Conservation (phyloP, 805 yeast species). For the Grigorovia jiainica region DNA sequence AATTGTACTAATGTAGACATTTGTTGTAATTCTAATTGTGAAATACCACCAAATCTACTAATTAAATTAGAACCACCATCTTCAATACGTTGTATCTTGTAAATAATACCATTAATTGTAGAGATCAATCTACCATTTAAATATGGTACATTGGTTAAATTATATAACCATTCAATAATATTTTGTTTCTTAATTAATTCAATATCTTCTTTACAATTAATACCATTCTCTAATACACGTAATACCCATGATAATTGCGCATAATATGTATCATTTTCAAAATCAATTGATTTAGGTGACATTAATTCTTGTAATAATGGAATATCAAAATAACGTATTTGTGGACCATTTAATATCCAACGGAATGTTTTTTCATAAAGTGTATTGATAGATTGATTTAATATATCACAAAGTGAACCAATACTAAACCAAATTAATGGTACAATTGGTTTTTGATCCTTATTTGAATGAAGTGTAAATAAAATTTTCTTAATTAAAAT, state of each 20-base stretch:
- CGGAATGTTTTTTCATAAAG: slow-evolving; percentile 63
- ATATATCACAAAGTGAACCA: slow-evolving; percentile 46
- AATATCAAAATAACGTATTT: slow-evolving; percentile 32
- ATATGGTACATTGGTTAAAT: slow-evolving; percentile 45
- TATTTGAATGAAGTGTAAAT: slow-evolving; percentile 23
- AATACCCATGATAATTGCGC: slow-evolving; percentile 62
- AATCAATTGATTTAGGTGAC: slow-evolving; percentile 15
- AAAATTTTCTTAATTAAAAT: slow-evolving; percentile 39
- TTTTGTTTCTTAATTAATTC: slow-evolving; percentile 42
- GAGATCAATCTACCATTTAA: slow-evolving; percentile 32
- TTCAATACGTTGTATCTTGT: slow-evolving; percentile 41
- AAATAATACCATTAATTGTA: slow-evolving; percentile 35
- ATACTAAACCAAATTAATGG: slow-evolving; percentile 47
- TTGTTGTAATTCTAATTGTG: slow-evolving; percentile 28
- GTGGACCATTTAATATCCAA: slow-evolving; percentile 46
- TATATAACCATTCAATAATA: slow-evolving; percentile 59
- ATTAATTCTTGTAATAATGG: slow-evolving; percentile 34
- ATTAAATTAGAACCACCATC: slow-evolving; percentile 50
- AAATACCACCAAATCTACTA: slow-evolving; percentile 44
- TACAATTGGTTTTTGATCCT: slow-evolving; percentile 22
- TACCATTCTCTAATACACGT: slow-evolving; percentile 38
- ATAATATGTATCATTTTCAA: slow-evolving; percentile 35
- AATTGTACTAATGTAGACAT: slow-evolving; percentile 10
- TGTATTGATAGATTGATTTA: slow-evolving; percentile 62
- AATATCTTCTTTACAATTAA: slow-evolving; percentile 42